These are phyloP conservation scores for Daldinia childiae DNA, from an alignment of 495 filamentous ascomycete species.

Conservation along the genomic window DNA sequence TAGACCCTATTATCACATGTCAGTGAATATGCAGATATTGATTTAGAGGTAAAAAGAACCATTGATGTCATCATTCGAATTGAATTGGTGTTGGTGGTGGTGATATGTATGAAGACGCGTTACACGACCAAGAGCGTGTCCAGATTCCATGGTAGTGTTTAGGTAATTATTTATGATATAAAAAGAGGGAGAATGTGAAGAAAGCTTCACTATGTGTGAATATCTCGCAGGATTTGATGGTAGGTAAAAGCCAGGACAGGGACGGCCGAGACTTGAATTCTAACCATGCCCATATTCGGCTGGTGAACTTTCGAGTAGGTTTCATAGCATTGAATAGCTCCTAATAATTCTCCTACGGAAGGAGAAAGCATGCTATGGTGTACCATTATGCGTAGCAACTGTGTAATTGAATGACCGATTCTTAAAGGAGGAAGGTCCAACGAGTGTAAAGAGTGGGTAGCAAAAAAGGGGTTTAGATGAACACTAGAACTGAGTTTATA, in stretches of 20 bases:
- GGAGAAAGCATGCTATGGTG: background rate
- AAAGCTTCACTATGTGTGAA: slow-evolving; percentile 1
- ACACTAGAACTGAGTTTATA: background rate
- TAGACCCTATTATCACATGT: slow-evolving; percentile 48
- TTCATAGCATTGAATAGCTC: background rate
- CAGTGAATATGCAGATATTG: background rate
- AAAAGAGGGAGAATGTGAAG: slow-evolving; percentile 1
- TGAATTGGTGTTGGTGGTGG: slow-evolving; percentile 23
- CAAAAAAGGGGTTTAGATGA: background rate
- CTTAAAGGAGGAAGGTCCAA: slow-evolving; percentile 1
- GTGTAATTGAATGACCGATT: background rate
- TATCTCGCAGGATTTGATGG: background rate
- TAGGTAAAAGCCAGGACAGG: background rate
- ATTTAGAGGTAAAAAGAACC: slow-evolving; percentile 17
- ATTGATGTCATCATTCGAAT: slow-evolving; percentile 12
- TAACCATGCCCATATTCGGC: background rate
- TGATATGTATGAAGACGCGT: slow-evolving; percentile 24
- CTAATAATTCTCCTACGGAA: background rate
- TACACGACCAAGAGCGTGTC: slow-evolving; percentile 10
- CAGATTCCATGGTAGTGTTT: slow-evolving; percentile 21
- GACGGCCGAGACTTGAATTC: background rate
- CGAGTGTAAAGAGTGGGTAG: slow-evolving; percentile 1
- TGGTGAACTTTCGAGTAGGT: background rate
- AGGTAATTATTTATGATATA: slow-evolving; percentile 1
- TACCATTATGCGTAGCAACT: background rate